phyloP scores from a whole-genome alignment of 1,284 basidiomycete genomes.

The Marasmius fiardii region DNA sequence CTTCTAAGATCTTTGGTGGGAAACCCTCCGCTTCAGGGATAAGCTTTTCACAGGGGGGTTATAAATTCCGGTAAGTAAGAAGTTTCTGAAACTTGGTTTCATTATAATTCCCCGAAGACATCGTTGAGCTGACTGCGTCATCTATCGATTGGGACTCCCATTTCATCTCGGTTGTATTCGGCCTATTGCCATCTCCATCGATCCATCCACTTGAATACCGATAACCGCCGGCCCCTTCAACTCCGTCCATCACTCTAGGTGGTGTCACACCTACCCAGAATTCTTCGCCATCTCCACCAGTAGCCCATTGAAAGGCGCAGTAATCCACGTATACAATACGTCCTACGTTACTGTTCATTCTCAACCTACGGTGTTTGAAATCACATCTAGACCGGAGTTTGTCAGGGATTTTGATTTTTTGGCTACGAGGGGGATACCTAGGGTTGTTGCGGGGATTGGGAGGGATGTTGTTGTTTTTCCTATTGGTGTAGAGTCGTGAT shows the following conservation, averaged over 20 bases:
- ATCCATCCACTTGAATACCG: too few relatives aligned
- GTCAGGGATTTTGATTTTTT: slow-evolving; percentile 77
- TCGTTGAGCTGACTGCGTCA: too few relatives aligned
- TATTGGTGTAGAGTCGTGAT: slow-evolving; percentile 43
- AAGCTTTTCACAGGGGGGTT: slow-evolving; percentile 63
- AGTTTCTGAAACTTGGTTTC: background rate
- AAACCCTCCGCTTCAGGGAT: slow-evolving; percentile 58
- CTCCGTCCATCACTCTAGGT: too few relatives aligned
- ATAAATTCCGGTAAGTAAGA: slow-evolving; percentile 56
- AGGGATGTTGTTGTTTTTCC: slow-evolving; percentile 47
- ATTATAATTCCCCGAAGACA: too few relatives aligned
- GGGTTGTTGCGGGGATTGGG: slow-evolving; percentile 65
- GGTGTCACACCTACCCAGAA: slow-evolving; percentile 72
- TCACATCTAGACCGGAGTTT: slow-evolving; percentile 59
- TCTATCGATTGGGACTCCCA: too few relatives aligned
- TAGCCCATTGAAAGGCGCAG: slow-evolving; percentile 55
- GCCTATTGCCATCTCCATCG: slow-evolving; percentile 13
- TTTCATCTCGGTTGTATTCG: too few relatives aligned
- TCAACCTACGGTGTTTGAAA: slow-evolving; percentile 53
- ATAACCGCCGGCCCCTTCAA: too few relatives aligned
- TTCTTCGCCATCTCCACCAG: slow-evolving; percentile 71
- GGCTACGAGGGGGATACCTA: slow-evolving; percentile 48
- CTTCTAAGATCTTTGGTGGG: slow-evolving; percentile 65
- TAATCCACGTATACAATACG: slow-evolving; percentile 65
- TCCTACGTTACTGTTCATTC: slow-evolving; percentile 61